Base-by-base conservation (phyloP, 2,329 filamentous ascomycete species). In the Fonsecaea monophora region DNA sequence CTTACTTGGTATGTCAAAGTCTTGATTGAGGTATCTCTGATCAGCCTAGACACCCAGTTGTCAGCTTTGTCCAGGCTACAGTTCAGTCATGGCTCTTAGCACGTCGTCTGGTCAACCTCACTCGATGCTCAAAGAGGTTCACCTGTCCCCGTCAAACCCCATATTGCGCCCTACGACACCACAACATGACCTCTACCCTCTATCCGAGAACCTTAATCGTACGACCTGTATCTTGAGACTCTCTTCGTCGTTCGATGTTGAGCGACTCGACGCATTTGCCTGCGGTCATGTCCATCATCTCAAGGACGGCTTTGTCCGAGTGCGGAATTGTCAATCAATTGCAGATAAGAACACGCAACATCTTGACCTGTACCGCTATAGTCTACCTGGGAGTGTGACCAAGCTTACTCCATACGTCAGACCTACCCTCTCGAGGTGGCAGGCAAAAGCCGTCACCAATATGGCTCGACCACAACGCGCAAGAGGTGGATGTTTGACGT, bases 401-500 rank as follows among this genome's bases (percentile, higher is more conserved):
- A 50, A 3, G 45, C 6, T 30, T 13, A 30, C 25, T 25, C 18
- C 9, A 50, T 50, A 8, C 10, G 21, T 2, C 42, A 48, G 4
- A 3, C 3, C 21, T 10, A 18, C 38, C 6, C n/a, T 45, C 40
- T 15, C 9, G 15, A 9, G 40, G 8, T 1, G 50, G 2, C n/a
- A 4, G 15, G 10, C 12, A 32, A 32, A 30, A 32, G 10, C 30
- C 7, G 6, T 21, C 25, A 13, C 9, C 8, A 34, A 3, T 12
- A 60, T 50, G 40, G 25, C 30, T 34, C 32, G 12, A 35, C 13
- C 9, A 7, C 40, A 15, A 53, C 57, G 40, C 10, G 45, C 30
- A 21, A 35, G 57, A 60, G 40, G 42, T 53, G 57, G 42, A 6
- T 60, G 57, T n/a, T 18, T 48, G 57, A 60, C 57, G 12, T 60